A percentile compares a stretch with the other conserved stretches of the same genome.
These are phyloP conservation scores for Drechslerella dactyloides DNA, from an alignment of 2,329 filamentous ascomycete species.

Conservation along the genomic window DNA sequence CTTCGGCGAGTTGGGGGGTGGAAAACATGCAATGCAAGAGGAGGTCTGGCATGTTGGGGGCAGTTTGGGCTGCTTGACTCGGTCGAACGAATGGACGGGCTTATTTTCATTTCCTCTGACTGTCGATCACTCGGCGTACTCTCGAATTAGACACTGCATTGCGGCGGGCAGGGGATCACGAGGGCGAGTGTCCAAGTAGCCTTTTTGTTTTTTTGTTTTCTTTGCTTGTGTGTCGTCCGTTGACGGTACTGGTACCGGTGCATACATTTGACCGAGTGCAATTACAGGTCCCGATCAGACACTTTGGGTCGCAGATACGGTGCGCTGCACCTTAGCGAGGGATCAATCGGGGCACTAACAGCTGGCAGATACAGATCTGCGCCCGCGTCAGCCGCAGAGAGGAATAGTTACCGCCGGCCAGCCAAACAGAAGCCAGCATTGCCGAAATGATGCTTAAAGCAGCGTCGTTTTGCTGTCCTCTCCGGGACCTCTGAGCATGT, in stretches of 20 bases:
- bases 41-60: background rate
- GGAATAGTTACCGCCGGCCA: conserved; percentile 14
- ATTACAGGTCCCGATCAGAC: conserved; percentile 19
- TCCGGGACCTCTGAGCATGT: background rate
- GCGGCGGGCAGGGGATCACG: conserved; percentile 47
- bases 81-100: conserved; percentile 29
- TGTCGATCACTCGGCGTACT: conserved; percentile 48
- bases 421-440: conserved; percentile 45
- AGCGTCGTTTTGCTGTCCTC: background rate
- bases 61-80: conserved; percentile 9
- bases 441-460: conserved; percentile 29
- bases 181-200: conserved; percentile 14
- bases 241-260: background rate
- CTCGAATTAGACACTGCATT: conserved; percentile 47
- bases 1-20: background rate
- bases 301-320: conserved; percentile 4
- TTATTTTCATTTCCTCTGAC: conserved; percentile 41
- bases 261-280: conserved; percentile 15
- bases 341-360: conserved; percentile 26
- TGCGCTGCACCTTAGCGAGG: conserved; percentile 8
- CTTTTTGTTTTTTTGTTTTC: background rate
- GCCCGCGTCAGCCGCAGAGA: conserved; percentile 39
- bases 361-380: conserved; percentile 27
- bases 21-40: conserved; percentile 1
- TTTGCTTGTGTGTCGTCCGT: background rate